These are phyloP conservation scores for Alternaria tenuissima DNA, from an alignment of 2,329 filamentous ascomycete genomes.

Conservation along the genomic window DNA sequence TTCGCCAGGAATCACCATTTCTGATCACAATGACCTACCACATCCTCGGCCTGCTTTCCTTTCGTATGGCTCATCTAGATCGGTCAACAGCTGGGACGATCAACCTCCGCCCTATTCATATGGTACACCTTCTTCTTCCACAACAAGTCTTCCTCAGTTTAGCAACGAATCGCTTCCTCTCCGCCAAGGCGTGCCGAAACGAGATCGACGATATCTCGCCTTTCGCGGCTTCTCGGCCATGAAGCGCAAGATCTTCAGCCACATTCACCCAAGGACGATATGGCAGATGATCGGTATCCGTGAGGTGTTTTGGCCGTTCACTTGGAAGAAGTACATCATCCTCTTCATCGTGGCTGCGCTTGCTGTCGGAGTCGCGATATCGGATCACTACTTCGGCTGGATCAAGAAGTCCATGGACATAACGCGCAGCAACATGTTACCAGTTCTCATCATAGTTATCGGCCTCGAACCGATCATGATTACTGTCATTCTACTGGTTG, in stretches of 20 bases:
- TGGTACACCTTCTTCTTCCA: not conserved
- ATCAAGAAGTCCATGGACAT: constrained; percentile 24
- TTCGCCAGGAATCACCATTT: not conserved
- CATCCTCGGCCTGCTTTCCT: constrained; percentile 2
- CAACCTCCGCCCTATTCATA: not conserved
- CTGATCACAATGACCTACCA: not conserved
- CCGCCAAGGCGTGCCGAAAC: not conserved
- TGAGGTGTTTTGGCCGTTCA: constrained; percentile 23
- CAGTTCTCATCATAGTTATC: constrained; percentile 25
- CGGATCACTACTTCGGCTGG: constrained; percentile 21
- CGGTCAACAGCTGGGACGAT: constrained; percentile 1
- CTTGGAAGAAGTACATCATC: constrained; percentile 25
- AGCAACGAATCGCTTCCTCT: constrained; percentile 7
- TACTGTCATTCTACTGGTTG: constrained; percentile 6
- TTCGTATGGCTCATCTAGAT: not conserved
- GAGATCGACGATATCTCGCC: not conserved
- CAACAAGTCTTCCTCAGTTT: not conserved
- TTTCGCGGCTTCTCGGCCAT: not conserved
- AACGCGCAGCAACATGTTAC: constrained; percentile 25
- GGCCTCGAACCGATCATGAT: constrained; percentile 25
- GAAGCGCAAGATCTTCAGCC: constrained; percentile 1
- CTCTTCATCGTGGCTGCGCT: constrained; percentile 15
- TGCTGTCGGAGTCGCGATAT: constrained; percentile 20
- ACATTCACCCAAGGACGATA: constrained; percentile 19
- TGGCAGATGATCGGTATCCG: constrained; percentile 21